These are phyloP conservation scores for Canavalia gladiata DNA, from an alignment of 306 rosid species.

Conservation along the genomic window DNA sequence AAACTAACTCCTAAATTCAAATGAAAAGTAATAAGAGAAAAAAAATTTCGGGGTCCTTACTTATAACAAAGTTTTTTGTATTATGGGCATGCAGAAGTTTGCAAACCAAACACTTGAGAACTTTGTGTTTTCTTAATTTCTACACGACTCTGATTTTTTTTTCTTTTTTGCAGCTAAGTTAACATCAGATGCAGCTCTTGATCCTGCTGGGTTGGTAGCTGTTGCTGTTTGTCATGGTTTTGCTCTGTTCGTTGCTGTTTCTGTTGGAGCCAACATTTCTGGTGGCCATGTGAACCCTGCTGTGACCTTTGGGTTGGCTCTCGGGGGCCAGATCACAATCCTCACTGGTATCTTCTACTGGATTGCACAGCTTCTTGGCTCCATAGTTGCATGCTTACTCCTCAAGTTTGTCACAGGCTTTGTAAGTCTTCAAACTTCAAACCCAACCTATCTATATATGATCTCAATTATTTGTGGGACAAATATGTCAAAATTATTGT, in stretches of 20 bases:
- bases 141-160: not conserved
- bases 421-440: constrained; percentile 51
- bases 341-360: constrained; percentile 85
- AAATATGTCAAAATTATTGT: constrained; percentile 7
- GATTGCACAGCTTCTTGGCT: constrained; percentile 85
- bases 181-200: constrained; percentile 82
- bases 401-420: constrained; percentile 83
- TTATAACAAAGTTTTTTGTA: not conserved
- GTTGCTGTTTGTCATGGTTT: constrained; percentile 84
- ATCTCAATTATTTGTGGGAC: not conserved
- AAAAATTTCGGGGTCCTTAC: not conserved
- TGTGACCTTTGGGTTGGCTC: constrained; percentile 88
- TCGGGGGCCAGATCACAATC: constrained; percentile 89
- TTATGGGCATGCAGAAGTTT: constrained; percentile 39
- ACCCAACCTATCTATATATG: not conserved
- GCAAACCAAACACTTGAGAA: not conserved
- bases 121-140: not conserved
- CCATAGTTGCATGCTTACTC: constrained; percentile 84
- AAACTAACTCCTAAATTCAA: not conserved
- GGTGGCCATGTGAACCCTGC: constrained; percentile 98
- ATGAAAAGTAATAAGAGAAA: not conserved
- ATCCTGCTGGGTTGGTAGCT: constrained; percentile 79
- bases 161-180: constrained; percentile 66
- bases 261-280: constrained; percentile 85
- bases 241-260: constrained; percentile 90